Conservation (phyloP, 352 stramenopile species). For the Globisporangium perplexum region DNA sequence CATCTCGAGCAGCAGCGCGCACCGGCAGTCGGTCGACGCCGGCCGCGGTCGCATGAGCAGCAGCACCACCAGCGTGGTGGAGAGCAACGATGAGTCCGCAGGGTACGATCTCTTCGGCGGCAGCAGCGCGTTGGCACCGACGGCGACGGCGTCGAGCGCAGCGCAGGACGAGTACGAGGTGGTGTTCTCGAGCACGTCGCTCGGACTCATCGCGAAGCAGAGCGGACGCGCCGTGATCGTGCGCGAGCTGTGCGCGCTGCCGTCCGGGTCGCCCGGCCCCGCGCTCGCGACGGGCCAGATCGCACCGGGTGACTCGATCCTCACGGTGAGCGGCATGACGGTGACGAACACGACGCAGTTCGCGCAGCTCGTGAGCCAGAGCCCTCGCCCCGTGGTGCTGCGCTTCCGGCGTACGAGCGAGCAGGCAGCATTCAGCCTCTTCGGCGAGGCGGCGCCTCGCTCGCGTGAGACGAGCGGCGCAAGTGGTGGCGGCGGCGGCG, state of each 20-base stretch:
- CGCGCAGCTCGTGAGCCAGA: conserved; percentile 51
- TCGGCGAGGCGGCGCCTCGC: conserved; percentile 35
- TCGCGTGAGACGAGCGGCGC: background rate
- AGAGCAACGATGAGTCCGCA: background rate
- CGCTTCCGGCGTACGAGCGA: conserved; percentile 51
- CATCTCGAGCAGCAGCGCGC: background rate
- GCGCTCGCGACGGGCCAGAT: conserved; percentile 54
- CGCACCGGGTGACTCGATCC: conserved; percentile 52
- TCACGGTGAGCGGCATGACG: conserved; percentile 60
- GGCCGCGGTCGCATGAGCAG: background rate
- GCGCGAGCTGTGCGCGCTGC: conserved; percentile 47
- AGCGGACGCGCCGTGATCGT: conserved; percentile 57
- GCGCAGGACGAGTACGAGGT: conserved; percentile 67
- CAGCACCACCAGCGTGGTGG: background rate
- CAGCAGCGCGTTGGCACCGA: background rate
- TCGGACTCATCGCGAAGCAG: conserved; percentile 73
- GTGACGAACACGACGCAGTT: conserved; percentile 73
- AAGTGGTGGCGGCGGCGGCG: background rate
- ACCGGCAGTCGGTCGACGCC: conserved; percentile 1
- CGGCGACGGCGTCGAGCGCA: conserved; percentile 3
- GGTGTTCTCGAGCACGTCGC: conserved; percentile 42
- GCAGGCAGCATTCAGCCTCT: conserved; percentile 54
- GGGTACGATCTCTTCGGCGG: conserved; percentile 13
- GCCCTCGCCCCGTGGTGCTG: conserved; percentile 57
- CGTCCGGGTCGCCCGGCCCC: conserved; percentile 32